Conservation (phyloP, 352 stramenopile genomes). For the Nannochloropsis limnetica region DNA sequence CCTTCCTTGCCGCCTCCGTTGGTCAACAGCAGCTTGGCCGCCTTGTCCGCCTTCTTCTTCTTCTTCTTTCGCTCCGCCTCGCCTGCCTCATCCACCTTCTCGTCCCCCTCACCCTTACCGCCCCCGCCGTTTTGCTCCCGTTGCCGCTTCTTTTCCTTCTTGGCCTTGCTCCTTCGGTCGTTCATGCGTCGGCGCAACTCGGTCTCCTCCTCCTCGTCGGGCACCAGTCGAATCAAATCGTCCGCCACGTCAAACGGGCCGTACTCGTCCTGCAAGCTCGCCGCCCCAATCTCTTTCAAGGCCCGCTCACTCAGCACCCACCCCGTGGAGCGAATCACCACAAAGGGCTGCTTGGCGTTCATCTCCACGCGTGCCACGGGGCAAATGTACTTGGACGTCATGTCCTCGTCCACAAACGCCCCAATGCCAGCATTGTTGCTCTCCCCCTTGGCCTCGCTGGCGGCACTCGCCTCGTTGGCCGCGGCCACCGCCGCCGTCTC, state of each 20-base stretch:
- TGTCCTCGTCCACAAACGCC: conserved; percentile 36
- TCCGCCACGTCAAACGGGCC: conserved; percentile 56
- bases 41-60: not conserved
- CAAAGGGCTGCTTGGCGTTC: conserved; percentile 72
- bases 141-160: conserved; percentile 37
- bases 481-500: not conserved
- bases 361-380: conserved; percentile 74
- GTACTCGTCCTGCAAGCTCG: conserved; percentile 53
- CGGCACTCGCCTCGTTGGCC: conserved; percentile 14
- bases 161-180: not conserved
- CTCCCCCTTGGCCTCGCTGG: conserved; percentile 24
- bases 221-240: conserved; percentile 61
- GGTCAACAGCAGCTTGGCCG: not conserved
- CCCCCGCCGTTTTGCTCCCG: not conserved
- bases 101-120: not conserved
- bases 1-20: not conserved
- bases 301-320: conserved; percentile 75
- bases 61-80: not conserved
- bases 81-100: not conserved
- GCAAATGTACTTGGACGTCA: conserved; percentile 55
- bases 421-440: not conserved
- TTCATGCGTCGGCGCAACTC: conserved; percentile 36
- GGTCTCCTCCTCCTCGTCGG: conserved; percentile 60
- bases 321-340: conserved; percentile 66
- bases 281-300: conserved; percentile 66